These are phyloP conservation scores for Aspergillus sp. DNA, from an alignment of 2,329 filamentous ascomycete species.

Conservation along the genomic window DNA sequence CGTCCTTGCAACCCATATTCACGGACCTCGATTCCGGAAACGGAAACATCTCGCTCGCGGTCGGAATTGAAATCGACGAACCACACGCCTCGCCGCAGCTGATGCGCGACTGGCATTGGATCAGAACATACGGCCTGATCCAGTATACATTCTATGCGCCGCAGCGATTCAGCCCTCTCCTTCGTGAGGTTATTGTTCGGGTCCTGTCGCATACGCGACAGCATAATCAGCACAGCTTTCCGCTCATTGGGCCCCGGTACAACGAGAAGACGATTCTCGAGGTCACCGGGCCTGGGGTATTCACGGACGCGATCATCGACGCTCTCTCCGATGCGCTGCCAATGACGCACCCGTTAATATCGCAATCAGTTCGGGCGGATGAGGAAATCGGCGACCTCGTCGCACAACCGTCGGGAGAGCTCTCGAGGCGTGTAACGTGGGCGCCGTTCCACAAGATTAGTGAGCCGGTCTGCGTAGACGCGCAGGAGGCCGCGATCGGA, in stretches of 20 bases:
- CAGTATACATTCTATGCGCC: slow-evolving; percentile 39
- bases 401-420: slow-evolving; percentile 1
- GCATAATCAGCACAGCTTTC: slow-evolving; percentile 19
- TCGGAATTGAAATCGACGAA: slow-evolving; percentile 38
- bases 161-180: slow-evolving; percentile 34
- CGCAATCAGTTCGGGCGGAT: slow-evolving; percentile 25
- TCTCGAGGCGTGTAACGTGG: slow-evolving; percentile 32
- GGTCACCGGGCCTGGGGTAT: slow-evolving; percentile 35
- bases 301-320: slow-evolving; percentile 36
- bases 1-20: slow-evolving; percentile 24
- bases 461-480: slow-evolving; percentile 27
- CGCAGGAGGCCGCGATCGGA: slow-evolving; percentile 34
- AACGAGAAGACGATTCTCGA: slow-evolving; percentile 30
- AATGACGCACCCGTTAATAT: slow-evolving; percentile 24
- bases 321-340: slow-evolving; percentile 29
- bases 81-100: slow-evolving; percentile 31
- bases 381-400: slow-evolving; percentile 22
- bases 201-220: slow-evolving; percentile 32
- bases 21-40: background rate
- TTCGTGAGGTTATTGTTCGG: slow-evolving; percentile 31
- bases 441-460: slow-evolving; percentile 32
- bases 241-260: slow-evolving; percentile 20
- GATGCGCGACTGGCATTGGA: slow-evolving; percentile 37
- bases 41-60: slow-evolving; percentile 31
- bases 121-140: slow-evolving; percentile 32